Evolutionary conservation across 2,329 filamentous ascomycete species (phyloP).

Genomic region (Curvularia hawaiiensis): DNA sequence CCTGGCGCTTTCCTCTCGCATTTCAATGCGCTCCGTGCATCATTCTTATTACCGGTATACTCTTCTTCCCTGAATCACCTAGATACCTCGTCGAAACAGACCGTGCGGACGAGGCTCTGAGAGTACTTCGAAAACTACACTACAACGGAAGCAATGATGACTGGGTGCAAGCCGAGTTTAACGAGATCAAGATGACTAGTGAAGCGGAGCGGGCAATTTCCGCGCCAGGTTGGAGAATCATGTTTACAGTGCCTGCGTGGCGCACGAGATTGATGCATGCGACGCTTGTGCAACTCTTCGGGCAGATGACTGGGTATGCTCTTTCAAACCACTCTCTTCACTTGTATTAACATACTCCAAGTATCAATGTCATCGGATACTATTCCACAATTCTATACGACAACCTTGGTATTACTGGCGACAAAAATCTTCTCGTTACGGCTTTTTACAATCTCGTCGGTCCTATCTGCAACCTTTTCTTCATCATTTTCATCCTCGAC

Average conservation of each 20-base stretch:
- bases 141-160: conserved; percentile 61
- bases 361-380: conserved; percentile 64
- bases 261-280: conserved; percentile 67
- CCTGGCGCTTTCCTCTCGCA: conserved; percentile 52
- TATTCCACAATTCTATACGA: conserved; percentile 66
- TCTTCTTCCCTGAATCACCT: conserved; percentile 50
- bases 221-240: conserved; percentile 59
- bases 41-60: conserved; percentile 50
- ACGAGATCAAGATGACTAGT: conserved; percentile 66
- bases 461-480: conserved; percentile 62
- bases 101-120: conserved; percentile 59
- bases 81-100: conserved; percentile 53
- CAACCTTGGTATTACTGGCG: conserved; percentile 62
- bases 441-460: conserved; percentile 67
- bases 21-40: conserved; percentile 54
- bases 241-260: conserved; percentile 64
- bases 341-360: conserved; percentile 20
- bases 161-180: conserved; percentile 63
- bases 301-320: conserved; percentile 63
- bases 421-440: conserved; percentile 59
- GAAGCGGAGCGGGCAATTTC: conserved; percentile 63
- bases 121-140: conserved; percentile 56
- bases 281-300: conserved; percentile 67
- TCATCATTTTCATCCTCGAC: conserved; percentile 63
- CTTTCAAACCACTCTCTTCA: background rate